Conservation (phyloP, 1,284 basidiomycete genomes). For the Tremellales sp. region DNA sequence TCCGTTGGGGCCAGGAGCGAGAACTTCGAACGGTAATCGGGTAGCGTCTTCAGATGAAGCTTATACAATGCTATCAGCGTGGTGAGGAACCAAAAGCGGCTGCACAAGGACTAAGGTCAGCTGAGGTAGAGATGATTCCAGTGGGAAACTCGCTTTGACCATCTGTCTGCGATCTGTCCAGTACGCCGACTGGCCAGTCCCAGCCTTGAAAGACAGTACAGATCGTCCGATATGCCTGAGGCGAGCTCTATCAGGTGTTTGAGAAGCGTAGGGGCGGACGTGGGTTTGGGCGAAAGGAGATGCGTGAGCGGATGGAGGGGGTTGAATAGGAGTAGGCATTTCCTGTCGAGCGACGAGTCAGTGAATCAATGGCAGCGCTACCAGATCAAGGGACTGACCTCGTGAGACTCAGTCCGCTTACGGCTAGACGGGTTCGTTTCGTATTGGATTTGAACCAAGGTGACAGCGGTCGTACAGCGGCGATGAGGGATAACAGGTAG, state of each 20-base stretch:
- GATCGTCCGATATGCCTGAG: constrained; percentile 38
- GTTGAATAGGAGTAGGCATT: constrained; percentile 44
- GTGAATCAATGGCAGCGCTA: not conserved
- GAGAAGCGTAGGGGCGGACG: constrained; percentile 35
- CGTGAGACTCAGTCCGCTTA: constrained; percentile 34
- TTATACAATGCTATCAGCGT: constrained; percentile 40
- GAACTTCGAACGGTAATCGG: constrained; percentile 10
- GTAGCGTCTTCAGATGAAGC: constrained; percentile 30
- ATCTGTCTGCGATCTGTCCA: constrained; percentile 30
- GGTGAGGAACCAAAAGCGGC: constrained; percentile 42
- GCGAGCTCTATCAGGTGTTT: constrained; percentile 38
- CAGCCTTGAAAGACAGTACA: constrained; percentile 37
- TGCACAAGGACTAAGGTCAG: constrained; percentile 9
- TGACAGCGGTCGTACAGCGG: constrained; percentile 32
- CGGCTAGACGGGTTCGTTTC: constrained; percentile 31
- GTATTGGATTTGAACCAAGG: constrained; percentile 33
- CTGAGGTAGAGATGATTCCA: not conserved
- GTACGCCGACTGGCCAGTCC: constrained; percentile 29
- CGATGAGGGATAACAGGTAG: constrained; percentile 38
- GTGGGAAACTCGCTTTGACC: constrained; percentile 35
- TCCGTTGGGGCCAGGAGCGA: constrained; percentile 1
- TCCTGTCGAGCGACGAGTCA: constrained; percentile 15
- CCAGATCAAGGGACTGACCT: constrained; percentile 16
- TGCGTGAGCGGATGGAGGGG: constrained; percentile 40
- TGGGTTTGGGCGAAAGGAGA: constrained; percentile 38